These are phyloP conservation scores for Trametes cinnabarina DNA, from an alignment of 768 basidiomycete genomes.

Conservation along the genomic window DNA sequence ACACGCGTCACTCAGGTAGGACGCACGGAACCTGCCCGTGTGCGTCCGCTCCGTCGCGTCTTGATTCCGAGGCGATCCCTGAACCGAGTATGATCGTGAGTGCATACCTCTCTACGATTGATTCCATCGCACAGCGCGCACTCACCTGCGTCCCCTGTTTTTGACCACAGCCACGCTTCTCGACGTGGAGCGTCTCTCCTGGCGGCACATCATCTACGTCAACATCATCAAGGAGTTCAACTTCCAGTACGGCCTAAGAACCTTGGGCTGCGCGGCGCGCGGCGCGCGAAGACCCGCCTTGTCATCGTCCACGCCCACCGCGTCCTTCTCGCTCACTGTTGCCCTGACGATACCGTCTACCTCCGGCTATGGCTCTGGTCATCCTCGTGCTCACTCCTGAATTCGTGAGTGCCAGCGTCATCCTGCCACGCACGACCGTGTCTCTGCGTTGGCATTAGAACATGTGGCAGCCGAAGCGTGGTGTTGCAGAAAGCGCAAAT, in stretches of 20 bases:
- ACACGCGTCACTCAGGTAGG: no score
- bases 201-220: constrained; percentile 46
- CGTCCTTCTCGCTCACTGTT: no score
- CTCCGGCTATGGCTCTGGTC: constrained; percentile 20
- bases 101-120: no score
- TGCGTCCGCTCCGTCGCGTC: no score
- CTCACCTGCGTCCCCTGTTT: no score
- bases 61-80: no score
- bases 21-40: no score
- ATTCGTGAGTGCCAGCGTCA: constrained; percentile 37
- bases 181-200: constrained; percentile 40
- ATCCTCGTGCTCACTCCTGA: constrained; percentile 19
- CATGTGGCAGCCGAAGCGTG: constrained; percentile 64
- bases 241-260: constrained; percentile 43
- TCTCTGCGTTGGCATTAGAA: constrained; percentile 71
- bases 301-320: neutral
- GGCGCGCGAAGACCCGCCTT: no score
- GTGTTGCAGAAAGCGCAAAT: no score
- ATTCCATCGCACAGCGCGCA: no score
- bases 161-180: no score
- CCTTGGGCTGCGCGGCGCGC: constrained; percentile 11
- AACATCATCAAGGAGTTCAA: constrained; percentile 71
- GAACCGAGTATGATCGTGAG: no score
- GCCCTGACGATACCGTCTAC: constrained; percentile 20
- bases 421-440: constrained; percentile 50